A percentile compares a stretch with the other conserved stretches of the same genome.
phyloP scores from a whole-genome alignment of 2,329 filamentous ascomycete species.

The Alternaria longipes region DNA sequence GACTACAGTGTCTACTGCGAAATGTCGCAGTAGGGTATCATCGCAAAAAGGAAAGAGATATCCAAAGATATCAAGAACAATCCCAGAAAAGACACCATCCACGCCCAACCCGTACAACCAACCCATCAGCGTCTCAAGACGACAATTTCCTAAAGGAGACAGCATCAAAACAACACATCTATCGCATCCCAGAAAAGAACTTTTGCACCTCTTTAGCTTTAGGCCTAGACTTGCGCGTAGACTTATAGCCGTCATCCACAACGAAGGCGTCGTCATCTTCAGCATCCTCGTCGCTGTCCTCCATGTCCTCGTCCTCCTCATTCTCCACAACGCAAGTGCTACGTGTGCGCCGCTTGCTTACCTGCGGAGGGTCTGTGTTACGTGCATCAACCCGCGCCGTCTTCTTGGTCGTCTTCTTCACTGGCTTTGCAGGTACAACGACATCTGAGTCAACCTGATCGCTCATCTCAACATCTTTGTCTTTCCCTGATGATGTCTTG shows the following conservation, averaged over 20 bases:
- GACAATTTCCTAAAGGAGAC: neutral
- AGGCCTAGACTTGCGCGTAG: constrained; percentile 5
- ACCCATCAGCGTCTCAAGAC: neutral
- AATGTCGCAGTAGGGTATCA: neutral
- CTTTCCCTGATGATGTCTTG: neutral
- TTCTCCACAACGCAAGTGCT: neutral
- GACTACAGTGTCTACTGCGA: neutral
- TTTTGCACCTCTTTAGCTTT: neutral
- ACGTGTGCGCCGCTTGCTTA: neutral
- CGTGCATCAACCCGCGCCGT: neutral
- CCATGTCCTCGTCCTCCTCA: neutral
- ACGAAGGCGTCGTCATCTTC: neutral
- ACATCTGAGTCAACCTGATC: neutral
- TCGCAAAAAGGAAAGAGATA: neutral
- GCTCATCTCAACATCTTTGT: neutral
- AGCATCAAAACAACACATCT: neutral
- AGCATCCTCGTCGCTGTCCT: neutral
- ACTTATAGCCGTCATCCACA: neutral
- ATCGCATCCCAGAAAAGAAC: neutral
- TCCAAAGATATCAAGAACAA: neutral
- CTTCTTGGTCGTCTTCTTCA: neutral
- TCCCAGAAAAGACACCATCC: neutral
- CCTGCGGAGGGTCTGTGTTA: neutral
- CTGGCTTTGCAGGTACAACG: neutral
- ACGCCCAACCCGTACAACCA: neutral